Evolutionary conservation across 2,329 filamentous ascomycete species (phyloP).

Genomic region (Colletotrichum gloeosporioides): DNA sequence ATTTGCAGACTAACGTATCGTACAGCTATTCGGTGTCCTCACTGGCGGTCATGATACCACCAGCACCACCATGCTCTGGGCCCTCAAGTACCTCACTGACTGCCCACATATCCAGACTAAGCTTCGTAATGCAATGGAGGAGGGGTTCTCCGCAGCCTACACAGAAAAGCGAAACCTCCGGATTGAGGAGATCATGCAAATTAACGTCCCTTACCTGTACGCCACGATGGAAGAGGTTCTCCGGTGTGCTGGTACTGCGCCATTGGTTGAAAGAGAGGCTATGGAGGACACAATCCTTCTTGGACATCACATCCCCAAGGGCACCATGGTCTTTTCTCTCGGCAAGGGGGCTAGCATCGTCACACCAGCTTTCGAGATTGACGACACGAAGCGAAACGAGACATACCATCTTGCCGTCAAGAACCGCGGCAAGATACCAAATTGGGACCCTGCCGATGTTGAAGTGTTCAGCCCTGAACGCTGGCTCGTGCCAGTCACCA

Average conservation of each 20-base stretch:
- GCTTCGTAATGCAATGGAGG: not conserved
- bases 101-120: not conserved
- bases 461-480: not conserved
- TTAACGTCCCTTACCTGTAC: slow-evolving; percentile 30
- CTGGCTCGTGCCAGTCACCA: not conserved
- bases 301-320: slow-evolving; percentile 29
- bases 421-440: slow-evolving; percentile 11
- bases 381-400: slow-evolving; percentile 29
- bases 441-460: slow-evolving; percentile 1
- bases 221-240: slow-evolving; percentile 33
- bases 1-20: not conserved
- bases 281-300: slow-evolving; percentile 28
- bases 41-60: slow-evolving; percentile 35
- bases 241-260: slow-evolving; percentile 27
- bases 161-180: slow-evolving; percentile 22
- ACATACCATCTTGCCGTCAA: slow-evolving; percentile 19
- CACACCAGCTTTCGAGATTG: slow-evolving; percentile 28
- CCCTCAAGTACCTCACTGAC: slow-evolving; percentile 24
- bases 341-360: slow-evolving; percentile 30
- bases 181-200: slow-evolving; percentile 23
- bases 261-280: slow-evolving; percentile 28
- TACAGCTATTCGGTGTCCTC: slow-evolving; percentile 31
- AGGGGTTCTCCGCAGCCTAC: slow-evolving; percentile 22
- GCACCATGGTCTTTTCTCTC: slow-evolving; percentile 30
- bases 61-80: slow-evolving; percentile 31